phyloP scores from a whole-genome alignment of 768 basidiomycete genomes.

The Agrocybe pediades region DNA sequence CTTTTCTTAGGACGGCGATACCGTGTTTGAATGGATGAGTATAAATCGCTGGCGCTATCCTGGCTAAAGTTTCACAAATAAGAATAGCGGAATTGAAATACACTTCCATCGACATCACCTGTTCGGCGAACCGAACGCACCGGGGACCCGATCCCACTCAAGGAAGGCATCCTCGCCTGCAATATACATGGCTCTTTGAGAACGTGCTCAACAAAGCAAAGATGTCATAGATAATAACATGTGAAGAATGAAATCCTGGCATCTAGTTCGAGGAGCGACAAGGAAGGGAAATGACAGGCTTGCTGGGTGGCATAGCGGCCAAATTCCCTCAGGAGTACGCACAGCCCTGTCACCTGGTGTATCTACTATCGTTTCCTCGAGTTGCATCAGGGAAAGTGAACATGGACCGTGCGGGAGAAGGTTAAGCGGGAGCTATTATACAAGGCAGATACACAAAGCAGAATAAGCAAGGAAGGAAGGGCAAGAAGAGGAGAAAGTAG shows the following conservation, averaged over 20 bases:
- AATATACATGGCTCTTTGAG: background rate
- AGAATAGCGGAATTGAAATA: no score
- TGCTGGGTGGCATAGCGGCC: conserved; percentile 9
- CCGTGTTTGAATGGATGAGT: background rate
- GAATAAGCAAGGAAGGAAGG: background rate
- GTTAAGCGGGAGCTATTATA: background rate
- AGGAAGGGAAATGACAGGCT: conserved; percentile 8
- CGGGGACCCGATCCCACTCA: background rate
- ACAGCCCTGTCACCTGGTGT: conserved; percentile 15
- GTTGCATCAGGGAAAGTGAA: conserved; percentile 14
- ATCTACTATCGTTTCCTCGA: background rate
- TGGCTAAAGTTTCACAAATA: no score
- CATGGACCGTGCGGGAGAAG: conserved; percentile 1
- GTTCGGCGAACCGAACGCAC: background rate
- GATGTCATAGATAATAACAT: background rate
- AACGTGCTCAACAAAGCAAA: background rate
- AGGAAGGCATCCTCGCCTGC: background rate
- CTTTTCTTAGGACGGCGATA: background rate
- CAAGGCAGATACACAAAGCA: background rate
- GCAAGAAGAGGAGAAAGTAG: background rate
- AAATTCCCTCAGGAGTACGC: conserved; percentile 22
- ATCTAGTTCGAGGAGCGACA: conserved; percentile 7
- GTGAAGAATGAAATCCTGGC: conserved; percentile 8
- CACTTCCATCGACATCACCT: background rate
- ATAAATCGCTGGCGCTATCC: no score